Evolutionary conservation across 2,329 filamentous ascomycete species (phyloP).

Genomic region (Metarhizium sp.): DNA sequence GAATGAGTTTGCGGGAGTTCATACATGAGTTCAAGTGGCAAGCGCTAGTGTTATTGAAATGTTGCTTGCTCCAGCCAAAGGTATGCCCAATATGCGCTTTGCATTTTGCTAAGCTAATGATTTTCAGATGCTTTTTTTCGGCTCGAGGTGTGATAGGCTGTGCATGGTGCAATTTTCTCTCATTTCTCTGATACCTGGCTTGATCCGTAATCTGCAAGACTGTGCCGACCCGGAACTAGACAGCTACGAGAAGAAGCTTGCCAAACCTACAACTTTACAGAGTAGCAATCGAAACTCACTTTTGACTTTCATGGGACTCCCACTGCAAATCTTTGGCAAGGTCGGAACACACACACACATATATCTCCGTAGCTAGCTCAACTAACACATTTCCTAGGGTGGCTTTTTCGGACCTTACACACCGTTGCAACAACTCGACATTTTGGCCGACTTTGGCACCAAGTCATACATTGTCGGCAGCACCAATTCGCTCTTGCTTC

Average conservation of each 20-base stretch:
- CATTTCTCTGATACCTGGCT: constrained; percentile 86
- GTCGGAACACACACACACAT: constrained; percentile 27
- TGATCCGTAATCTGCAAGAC: constrained; percentile 87
- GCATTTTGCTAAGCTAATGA: neutral
- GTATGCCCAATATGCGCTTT: constrained; percentile 35
- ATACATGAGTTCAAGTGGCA: constrained; percentile 93
- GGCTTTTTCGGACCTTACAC: constrained; percentile 96
- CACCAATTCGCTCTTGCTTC: constrained; percentile 86
- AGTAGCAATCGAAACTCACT: constrained; percentile 89
- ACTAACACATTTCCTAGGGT: constrained; percentile 43
- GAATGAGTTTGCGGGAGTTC: constrained; percentile 79
- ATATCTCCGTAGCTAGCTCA: neutral
- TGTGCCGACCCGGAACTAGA: constrained; percentile 91
- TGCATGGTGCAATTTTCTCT: constrained; percentile 99
- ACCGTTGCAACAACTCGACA: constrained; percentile 87
- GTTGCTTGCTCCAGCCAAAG: constrained; percentile 88
- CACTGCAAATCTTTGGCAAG: constrained; percentile 91
- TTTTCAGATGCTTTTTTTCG: constrained; percentile 92
- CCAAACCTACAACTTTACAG: constrained; percentile 73
- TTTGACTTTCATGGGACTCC: constrained; percentile 87
- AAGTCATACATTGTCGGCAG: constrained; percentile 97
- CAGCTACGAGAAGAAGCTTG: constrained; percentile 64
- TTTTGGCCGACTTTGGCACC: constrained; percentile 85
- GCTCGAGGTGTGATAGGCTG: constrained; percentile 86
- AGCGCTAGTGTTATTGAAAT: constrained; percentile 89